Conservation (phyloP, 1,139 yeast genomes). For the Blastobotrys niveus region DNA sequence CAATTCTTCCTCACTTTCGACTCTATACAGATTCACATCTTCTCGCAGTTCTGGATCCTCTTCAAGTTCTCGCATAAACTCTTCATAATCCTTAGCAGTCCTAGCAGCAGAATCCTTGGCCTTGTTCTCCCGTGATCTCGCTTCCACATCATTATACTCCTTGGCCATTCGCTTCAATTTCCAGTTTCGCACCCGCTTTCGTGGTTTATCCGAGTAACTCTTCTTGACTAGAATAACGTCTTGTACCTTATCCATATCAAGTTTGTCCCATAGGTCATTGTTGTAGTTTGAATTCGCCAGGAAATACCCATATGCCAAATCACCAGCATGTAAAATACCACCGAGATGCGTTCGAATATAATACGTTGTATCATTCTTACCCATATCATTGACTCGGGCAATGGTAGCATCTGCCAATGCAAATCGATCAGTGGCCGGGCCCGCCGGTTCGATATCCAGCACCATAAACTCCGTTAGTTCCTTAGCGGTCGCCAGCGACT, state of each 20-base stretch:
- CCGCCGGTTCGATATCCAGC: conserved; percentile 90
- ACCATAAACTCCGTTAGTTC: conserved; percentile 83
- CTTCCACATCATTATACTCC: conserved; percentile 65
- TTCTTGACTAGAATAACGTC: conserved; percentile 92
- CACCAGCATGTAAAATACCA: conserved; percentile 93
- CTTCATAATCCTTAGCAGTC: conserved; percentile 88
- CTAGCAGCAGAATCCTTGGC: conserved; percentile 54
- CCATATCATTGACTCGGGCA: conserved; percentile 84
- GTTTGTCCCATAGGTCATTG: conserved; percentile 75
- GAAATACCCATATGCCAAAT: conserved; percentile 87
- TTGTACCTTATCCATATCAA: conserved; percentile 54
- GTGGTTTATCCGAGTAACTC: conserved; percentile 74
- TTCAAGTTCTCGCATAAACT: conserved; percentile 76
- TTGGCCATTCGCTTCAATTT: conserved; percentile 97
- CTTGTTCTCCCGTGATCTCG: conserved; percentile 41
- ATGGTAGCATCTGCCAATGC: conserved; percentile 88
- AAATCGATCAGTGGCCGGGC: conserved; percentile 66
- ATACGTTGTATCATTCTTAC: conserved; percentile 72
- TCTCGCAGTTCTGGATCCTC: conserved; percentile 91
- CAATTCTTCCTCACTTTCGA: conserved; percentile 29
- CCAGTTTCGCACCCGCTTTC: conserved; percentile 73
- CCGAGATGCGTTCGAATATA: conserved; percentile 90
- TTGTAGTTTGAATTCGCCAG: conserved; percentile 81
- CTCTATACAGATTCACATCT: conserved; percentile 76
- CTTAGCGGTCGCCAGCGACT: conserved; percentile 65